Base-by-base conservation (phyloP, 2,329 filamentous ascomycete genomes). In the Nannizzia gypsea region DNA sequence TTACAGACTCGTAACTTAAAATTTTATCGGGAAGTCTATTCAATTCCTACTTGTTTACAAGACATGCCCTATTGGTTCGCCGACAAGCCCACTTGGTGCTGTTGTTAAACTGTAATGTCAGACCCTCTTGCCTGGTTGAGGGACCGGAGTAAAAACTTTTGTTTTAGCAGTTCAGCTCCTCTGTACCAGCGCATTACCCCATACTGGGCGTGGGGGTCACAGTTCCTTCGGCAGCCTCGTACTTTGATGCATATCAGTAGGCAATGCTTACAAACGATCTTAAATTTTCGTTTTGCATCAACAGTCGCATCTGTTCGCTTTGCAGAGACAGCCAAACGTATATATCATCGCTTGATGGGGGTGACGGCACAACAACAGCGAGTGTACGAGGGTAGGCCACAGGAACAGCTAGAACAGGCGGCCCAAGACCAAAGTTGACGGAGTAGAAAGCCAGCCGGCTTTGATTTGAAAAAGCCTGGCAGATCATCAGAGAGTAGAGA, bases 381-480 rank as follows among this genome's bases (percentile, higher is more conserved):
- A 57, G 26, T 8, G 55, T 57, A 22, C 36, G 28, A 20, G 55
- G 36, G 36, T 57, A 57, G 26, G 55, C 55, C 55, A 57, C 36
- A 3, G 55, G 55, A 36, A 57, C 28, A 9, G 36, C 55, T 6
- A 34, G 36, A 42, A 20, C 22, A 22, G 55, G 55, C 36, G 55
- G 28, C 17, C 55, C 55, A 38, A 40, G 36, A 5, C 55, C 55
- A 36, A 57, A 57, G 36, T 57, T 40, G 55, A 40, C 36, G 13
- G 28, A 24, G 36, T 57, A 57, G 55, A 57, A 57, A 36, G 22
- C 26, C 22, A 57, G 55, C 42, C 55, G 28, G 15, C 26, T 38
- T 24, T 57, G 55, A 24, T 57, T 57, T 1, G 55, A 57, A 42
- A 57, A 57, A 17, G 55, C 55, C 55, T 57, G 55, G 22, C 55